phyloP scores from a whole-genome alignment of 176 grass and related monocot genomes.

The Phragmites australis region DNA sequence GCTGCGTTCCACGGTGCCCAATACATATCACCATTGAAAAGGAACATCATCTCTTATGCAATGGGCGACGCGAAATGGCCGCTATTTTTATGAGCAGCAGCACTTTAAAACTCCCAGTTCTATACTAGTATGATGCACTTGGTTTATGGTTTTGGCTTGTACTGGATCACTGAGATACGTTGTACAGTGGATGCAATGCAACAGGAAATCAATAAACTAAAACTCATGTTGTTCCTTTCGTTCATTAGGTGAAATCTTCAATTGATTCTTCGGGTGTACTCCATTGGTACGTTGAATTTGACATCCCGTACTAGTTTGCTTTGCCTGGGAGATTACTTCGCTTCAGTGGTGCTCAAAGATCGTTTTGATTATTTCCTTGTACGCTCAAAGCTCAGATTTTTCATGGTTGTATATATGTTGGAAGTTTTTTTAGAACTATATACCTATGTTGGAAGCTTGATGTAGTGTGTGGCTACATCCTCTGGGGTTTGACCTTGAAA shows the following conservation, averaged over 20 bases:
- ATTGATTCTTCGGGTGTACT: not conserved
- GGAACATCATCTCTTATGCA: slow-evolving; percentile 79
- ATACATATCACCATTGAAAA: slow-evolving; percentile 78
- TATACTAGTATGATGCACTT: not conserved
- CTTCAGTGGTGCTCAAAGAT: not conserved
- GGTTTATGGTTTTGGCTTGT: slow-evolving; percentile 4
- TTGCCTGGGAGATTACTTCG: not conserved
- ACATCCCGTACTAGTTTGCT: not conserved
- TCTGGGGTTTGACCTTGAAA: no score
- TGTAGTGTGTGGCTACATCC: no score
- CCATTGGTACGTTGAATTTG: not conserved
- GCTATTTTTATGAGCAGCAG: slow-evolving; percentile 48
- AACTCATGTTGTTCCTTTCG: not conserved
- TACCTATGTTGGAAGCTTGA: no score
- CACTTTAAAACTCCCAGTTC: not conserved
- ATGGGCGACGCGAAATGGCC: slow-evolving; percentile 75
- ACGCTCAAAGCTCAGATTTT: not conserved
- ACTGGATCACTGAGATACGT: not conserved
- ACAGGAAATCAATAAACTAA: not conserved
- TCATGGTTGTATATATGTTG: not conserved
- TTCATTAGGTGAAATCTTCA: not conserved
- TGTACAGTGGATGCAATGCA: not conserved
- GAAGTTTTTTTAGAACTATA: no score
- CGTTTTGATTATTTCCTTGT: no score
- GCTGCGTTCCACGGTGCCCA: slow-evolving; percentile 83